Percentiles rank a stretch among this genome's conserved stretches.
phyloP scores from a whole-genome alignment of 192 early-diverging fungal genomes.

The Ambispora gerdemannii region DNA sequence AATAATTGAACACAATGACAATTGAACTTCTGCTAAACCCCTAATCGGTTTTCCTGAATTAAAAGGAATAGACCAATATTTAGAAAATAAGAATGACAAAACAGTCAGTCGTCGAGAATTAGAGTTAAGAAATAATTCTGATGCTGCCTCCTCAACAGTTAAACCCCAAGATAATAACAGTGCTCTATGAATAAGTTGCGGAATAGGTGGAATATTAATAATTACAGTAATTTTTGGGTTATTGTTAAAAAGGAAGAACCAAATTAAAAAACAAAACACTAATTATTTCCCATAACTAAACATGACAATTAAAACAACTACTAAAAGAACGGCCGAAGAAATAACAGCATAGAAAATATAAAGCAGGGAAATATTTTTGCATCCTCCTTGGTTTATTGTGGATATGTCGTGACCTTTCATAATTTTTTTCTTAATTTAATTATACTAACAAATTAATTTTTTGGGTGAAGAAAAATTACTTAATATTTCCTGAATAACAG shows the following conservation, averaged over 20 bases:
- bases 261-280: constrained; percentile 20
- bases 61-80: no score
- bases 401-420: background rate
- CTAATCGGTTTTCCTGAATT: no score
- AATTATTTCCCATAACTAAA: constrained; percentile 11
- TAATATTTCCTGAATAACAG: constrained; percentile 7
- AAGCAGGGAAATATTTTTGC: constrained; percentile 7
- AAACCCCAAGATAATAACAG: constrained; percentile 5
- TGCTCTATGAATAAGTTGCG: background rate
- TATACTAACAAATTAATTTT: constrained; percentile 15
- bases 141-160: constrained; percentile 11
- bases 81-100: constrained; percentile 9
- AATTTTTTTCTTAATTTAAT: background rate
- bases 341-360: constrained; percentile 20
- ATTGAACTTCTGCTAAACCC: no score
- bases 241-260: constrained; percentile 7
- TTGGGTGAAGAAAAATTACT: background rate
- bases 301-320: constrained; percentile 11
- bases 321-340: background rate
- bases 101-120: constrained; percentile 12
- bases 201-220: background rate
- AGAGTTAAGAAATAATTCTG: constrained; percentile 10
- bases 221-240: constrained; percentile 1
- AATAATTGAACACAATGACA: no score
- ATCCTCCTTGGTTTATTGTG: constrained; percentile 9